Evolutionary conservation across 805 yeast species (phyloP).

Genomic region (Pichia deserticola): DNA sequence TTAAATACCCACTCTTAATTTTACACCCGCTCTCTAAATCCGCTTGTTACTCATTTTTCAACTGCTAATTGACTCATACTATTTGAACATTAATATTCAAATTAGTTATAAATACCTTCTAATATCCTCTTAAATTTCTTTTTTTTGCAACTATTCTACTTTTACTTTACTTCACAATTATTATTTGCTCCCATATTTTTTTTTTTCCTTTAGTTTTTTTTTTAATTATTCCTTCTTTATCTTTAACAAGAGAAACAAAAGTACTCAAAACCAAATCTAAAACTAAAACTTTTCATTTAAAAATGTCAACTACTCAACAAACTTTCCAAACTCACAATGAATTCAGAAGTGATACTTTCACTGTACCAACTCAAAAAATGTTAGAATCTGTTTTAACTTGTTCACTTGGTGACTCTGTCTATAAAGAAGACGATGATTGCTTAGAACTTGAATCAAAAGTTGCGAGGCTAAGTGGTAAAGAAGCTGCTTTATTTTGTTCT

Average conservation of each 20-base stretch:
- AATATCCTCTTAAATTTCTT: too few relatives aligned
- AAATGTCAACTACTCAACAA: neutral
- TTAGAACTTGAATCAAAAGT: conserved; percentile 54
- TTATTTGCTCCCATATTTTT: too few relatives aligned
- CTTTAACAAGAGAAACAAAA: neutral
- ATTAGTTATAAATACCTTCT: too few relatives aligned
- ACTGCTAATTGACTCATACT: too few relatives aligned
- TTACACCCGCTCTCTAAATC: too few relatives aligned
- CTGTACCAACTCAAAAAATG: conserved; percentile 77
- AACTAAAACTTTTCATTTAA: neutral
- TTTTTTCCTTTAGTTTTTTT: too few relatives aligned
- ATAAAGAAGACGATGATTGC: conserved; percentile 74
- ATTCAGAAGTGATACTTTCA: conserved; percentile 78
- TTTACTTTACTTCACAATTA: too few relatives aligned
- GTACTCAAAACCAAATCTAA: neutral
- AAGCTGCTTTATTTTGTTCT: conserved; percentile 74
- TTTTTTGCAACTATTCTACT: too few relatives aligned
- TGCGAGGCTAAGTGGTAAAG: conserved; percentile 66
- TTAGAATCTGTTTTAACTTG: conserved; percentile 49
- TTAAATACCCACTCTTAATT: too few relatives aligned
- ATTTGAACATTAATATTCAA: too few relatives aligned
- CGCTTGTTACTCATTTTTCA: too few relatives aligned
- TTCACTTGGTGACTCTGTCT: conserved; percentile 82
- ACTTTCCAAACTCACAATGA: conserved; percentile 33
- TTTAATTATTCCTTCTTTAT: neutral